Conservation (phyloP, 2,329 filamentous ascomycete species). For the Alternaria rosae region DNA sequence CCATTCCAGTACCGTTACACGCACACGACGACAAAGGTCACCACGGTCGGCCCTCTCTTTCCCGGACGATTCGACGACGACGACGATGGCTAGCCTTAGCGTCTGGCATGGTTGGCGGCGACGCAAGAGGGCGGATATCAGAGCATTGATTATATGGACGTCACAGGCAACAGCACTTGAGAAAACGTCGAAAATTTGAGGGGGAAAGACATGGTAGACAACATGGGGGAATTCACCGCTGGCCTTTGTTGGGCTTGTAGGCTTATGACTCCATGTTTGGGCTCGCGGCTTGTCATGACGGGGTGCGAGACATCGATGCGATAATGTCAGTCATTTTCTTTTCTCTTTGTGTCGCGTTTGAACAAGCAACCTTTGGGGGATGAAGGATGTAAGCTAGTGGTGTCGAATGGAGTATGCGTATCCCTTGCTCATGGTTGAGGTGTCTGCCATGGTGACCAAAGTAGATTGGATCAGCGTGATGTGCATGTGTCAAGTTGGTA, state of each 20-base stretch:
- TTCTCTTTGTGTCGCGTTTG: conserved; percentile 34
- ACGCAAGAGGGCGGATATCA: conserved; percentile 28
- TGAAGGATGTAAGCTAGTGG: conserved; percentile 35
- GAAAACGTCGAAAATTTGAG: conserved; percentile 10
- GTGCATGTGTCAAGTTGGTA: not conserved
- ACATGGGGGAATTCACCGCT: conserved; percentile 13
- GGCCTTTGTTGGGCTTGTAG: conserved; percentile 4
- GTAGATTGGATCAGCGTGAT: not conserved
- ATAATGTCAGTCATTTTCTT: conserved; percentile 40
- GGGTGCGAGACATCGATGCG: conserved; percentile 20
- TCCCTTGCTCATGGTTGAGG: conserved; percentile 6
- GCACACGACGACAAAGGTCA: conserved; percentile 9
- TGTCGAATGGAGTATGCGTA: conserved; percentile 23
- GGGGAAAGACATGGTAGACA: conserved; percentile 33
- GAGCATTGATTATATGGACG: conserved; percentile 4
- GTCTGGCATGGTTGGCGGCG: conserved; percentile 34
- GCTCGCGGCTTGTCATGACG: conserved; percentile 17
- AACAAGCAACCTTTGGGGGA: conserved; percentile 27
- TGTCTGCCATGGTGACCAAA: not conserved
- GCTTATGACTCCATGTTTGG: conserved; percentile 14
- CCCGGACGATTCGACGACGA: conserved; percentile 20
- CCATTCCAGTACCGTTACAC: conserved; percentile 29
- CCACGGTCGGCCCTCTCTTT: conserved; percentile 12
- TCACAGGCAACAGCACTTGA: not conserved
- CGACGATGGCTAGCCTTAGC: conserved; percentile 12